These are phyloP conservation scores for Neopestalotiopsis rosae DNA, from an alignment of 2,329 filamentous ascomycete species.

Conservation along the genomic window DNA sequence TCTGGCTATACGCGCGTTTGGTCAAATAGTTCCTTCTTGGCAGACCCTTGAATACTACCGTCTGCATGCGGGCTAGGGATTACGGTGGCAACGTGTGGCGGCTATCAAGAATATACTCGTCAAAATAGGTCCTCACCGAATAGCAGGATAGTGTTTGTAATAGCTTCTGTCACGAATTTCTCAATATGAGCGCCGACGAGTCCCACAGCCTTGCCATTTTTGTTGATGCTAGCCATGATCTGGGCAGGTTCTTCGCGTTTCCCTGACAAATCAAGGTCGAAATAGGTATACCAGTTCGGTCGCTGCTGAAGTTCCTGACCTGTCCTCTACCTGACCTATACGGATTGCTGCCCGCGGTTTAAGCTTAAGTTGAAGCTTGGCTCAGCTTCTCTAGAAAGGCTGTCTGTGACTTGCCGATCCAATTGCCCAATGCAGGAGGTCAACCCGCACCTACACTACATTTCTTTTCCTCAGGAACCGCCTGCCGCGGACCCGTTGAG, in stretches of 20 bases:
- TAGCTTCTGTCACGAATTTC: neutral
- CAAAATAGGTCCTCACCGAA: neutral
- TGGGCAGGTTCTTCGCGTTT: neutral
- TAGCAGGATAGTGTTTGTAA: neutral
- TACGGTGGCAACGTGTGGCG: neutral
- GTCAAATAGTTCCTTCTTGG: neutral
- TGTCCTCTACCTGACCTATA: neutral
- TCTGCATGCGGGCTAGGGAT: slow-evolving; percentile 1
- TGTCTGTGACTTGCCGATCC: neutral
- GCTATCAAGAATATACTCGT: neutral
- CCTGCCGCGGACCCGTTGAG: neutral
- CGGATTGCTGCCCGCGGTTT: neutral
- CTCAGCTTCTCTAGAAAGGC: neutral
- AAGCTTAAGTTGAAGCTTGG: slow-evolving; percentile 5
- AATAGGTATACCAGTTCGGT: neutral
- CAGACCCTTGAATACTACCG: slow-evolving; percentile 5
- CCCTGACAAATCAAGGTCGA: neutral
- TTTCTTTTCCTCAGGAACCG: neutral
- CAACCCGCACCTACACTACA: neutral
- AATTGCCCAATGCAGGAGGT: slow-evolving; percentile 2
- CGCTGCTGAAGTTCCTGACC: neutral
- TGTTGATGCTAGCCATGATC: neutral
- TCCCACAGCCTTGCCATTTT: neutral
- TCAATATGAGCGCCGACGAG: neutral
- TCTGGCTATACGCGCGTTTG: slow-evolving; percentile 2